phyloP scores from a whole-genome alignment of 345 rosid species.

The Populus pruinosa region DNA sequence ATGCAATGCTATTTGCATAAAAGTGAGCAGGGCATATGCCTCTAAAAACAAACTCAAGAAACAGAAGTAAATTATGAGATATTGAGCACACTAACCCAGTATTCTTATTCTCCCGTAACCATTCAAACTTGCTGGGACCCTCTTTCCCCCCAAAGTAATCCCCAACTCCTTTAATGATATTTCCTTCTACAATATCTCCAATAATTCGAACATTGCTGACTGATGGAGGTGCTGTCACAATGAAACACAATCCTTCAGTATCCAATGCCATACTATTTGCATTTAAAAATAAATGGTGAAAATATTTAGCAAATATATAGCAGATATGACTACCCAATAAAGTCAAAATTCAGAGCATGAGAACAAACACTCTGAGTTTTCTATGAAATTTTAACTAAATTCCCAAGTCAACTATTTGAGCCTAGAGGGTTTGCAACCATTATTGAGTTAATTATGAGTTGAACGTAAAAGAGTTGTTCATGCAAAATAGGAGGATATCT shows the following conservation, averaged over 20 bases:
- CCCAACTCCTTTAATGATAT: conserved; percentile 69
- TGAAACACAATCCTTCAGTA: conserved; percentile 20
- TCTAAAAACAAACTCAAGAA: neutral
- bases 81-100: conserved; percentile 55
- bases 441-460: neutral
- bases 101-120: conserved; percentile 75
- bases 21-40: neutral
- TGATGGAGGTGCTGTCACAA: conserved; percentile 84
- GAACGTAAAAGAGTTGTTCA: too few species aligned
- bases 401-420: neutral
- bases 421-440: neutral
- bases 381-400: neutral
- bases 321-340: neutral
- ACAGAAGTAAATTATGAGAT: neutral
- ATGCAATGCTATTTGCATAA: neutral
- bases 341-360: neutral
- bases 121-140: conserved; percentile 96
- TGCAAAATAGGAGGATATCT: neutral
- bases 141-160: conserved; percentile 96
- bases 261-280: neutral
- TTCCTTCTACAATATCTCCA: conserved; percentile 87
- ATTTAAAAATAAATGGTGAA: neutral
- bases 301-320: neutral
- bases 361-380: neutral
- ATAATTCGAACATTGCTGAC: conserved; percentile 62